phyloP scores from a whole-genome alignment of 371 early-diverging fungal species.

The Zopfochytrium polystomum region DNA sequence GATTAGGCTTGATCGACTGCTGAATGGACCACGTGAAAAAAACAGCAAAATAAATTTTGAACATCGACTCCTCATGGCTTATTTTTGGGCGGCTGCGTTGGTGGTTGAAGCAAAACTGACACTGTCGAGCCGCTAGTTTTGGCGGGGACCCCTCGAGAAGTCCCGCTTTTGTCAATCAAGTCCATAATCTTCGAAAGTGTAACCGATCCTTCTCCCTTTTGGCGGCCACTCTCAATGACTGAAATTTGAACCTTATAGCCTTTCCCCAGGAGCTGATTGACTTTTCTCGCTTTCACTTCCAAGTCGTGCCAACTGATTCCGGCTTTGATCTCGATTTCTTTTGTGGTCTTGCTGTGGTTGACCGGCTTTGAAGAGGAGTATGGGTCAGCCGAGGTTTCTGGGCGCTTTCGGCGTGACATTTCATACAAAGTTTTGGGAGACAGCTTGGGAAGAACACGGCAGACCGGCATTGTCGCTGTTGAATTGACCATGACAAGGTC shows the following conservation, averaged over 20 bases:
- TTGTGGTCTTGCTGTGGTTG: slow-evolving; percentile 4
- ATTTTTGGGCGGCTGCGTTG: neutral
- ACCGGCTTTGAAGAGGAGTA: too few relatives aligned
- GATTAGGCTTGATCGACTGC: slow-evolving; percentile 15
- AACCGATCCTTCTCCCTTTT: neutral
- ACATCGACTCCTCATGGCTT: neutral
- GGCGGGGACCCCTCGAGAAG: neutral
- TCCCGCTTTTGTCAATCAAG: neutral
- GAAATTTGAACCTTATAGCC: slow-evolving; percentile 12
- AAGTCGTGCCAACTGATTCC: slow-evolving; percentile 7
- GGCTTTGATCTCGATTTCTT: slow-evolving; percentile 19
- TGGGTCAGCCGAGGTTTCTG: too few relatives aligned
- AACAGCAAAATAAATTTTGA: neutral
- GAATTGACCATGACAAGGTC: too few relatives aligned
- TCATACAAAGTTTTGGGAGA: too few relatives aligned
- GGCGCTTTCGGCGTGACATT: too few relatives aligned
- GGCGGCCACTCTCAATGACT: slow-evolving; percentile 1
- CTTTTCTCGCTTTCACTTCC: slow-evolving; percentile 13
- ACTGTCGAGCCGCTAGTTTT: neutral
- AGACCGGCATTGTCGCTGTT: too few relatives aligned
- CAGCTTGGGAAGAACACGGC: too few relatives aligned
- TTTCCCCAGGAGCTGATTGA: slow-evolving; percentile 3
- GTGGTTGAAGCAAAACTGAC: neutral
- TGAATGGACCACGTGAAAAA: neutral
- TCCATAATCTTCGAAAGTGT: neutral